These are phyloP conservation scores for Ambrosia trifida DNA, from an alignment of 129 eudicot genomes.

Conservation along the genomic window DNA sequence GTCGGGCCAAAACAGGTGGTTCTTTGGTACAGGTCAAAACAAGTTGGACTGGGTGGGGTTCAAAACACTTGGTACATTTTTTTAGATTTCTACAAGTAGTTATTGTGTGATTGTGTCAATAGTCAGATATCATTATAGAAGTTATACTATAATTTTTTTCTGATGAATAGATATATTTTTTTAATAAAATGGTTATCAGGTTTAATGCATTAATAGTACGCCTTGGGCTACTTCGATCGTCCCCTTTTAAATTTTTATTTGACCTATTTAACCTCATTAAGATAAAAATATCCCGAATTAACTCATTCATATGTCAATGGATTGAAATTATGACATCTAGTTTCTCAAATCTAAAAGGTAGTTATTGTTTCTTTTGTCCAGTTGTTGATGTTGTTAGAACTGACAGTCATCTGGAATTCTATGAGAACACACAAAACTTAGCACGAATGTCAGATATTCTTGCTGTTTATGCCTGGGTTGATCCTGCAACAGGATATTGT, in stretches of 20 bases:
- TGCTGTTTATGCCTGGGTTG: constrained; percentile 98
- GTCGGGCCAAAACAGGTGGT: background rate
- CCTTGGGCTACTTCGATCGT: background rate
- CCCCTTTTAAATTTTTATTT: background rate
- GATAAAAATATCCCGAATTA: constrained; percentile 5
- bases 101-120: background rate
- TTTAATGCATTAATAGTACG: background rate
- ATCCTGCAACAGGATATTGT: constrained; percentile 96
- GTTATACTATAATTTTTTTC: background rate
- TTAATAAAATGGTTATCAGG: background rate
- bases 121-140: background rate
- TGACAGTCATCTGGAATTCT: constrained; percentile 89
- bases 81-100: background rate
- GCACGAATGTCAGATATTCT: constrained; percentile 98
- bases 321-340: background rate
- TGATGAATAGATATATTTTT: background rate
- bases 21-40: constrained; percentile 4
- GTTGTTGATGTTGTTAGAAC: constrained; percentile 99
- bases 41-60: background rate
- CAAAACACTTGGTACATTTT: background rate
- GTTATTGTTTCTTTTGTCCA: constrained; percentile 26
- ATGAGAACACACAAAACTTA: constrained; percentile 83
- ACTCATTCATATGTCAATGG: background rate
- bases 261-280: background rate
- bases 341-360: constrained; percentile 8